These are phyloP conservation scores for Lentinula boryana DNA, from an alignment of 768 basidiomycete species.

Conservation along the genomic window DNA sequence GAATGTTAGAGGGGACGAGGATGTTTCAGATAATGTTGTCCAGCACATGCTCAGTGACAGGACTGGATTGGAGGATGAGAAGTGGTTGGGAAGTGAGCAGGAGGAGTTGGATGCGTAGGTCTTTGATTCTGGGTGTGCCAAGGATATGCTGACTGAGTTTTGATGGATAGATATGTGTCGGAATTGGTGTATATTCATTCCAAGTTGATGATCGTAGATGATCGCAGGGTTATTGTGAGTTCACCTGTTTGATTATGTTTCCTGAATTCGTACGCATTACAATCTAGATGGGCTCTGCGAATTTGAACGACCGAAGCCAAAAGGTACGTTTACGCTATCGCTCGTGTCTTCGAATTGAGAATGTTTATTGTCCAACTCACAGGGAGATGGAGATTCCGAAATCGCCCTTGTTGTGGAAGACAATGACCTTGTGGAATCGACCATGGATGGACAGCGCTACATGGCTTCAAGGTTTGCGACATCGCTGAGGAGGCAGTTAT, in stretches of 20 bases:
- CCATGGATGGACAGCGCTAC: slow-evolving; percentile 75
- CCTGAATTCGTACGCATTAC: neutral
- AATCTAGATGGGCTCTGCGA: slow-evolving; percentile 84
- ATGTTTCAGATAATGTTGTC: slow-evolving; percentile 69
- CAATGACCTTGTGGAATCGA: slow-evolving; percentile 62
- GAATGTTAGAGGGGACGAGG: slow-evolving; percentile 37
- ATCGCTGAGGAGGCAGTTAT: slow-evolving; percentile 76
- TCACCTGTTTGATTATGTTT: neutral
- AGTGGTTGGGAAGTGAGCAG: slow-evolving; percentile 78
- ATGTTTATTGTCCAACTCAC: neutral
- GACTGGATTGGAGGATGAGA: slow-evolving; percentile 63
- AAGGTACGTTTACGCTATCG: slow-evolving; percentile 33
- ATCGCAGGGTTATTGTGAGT: slow-evolving; percentile 80
- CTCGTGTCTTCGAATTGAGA: slow-evolving; percentile 1
- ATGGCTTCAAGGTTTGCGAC: slow-evolving; percentile 77
- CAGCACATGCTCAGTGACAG: slow-evolving; percentile 72
- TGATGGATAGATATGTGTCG: slow-evolving; percentile 59
- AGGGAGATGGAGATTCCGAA: slow-evolving; percentile 94
- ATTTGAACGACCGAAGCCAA: slow-evolving; percentile 85
- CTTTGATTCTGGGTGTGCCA: slow-evolving; percentile 5
- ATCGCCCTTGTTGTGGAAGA: slow-evolving; percentile 93
- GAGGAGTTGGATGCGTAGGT: slow-evolving; percentile 80
- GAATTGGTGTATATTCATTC: slow-evolving; percentile 80
- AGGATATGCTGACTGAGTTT: slow-evolving; percentile 8
- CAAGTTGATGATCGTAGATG: slow-evolving; percentile 94